Evolutionary conservation across 345 rosid genomes (phyloP), one percentile per base, ranked within the genome.

Genomic region (Ceriops zippeliana): DNA sequence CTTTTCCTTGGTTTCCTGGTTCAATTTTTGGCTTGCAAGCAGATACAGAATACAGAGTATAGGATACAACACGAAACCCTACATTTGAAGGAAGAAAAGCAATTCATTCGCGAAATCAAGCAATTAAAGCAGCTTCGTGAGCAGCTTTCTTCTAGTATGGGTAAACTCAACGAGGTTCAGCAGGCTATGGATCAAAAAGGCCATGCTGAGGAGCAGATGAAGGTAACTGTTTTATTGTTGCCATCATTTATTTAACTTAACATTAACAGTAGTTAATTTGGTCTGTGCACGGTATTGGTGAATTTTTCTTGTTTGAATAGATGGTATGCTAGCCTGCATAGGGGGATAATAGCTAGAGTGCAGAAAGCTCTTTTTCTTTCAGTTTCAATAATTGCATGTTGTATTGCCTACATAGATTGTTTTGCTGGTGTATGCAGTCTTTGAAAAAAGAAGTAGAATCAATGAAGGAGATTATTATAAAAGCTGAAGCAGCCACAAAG

Each of bases 71-170:
- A 90, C 68, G 90, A 84, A 79, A 90, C 91, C 56, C 60, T 92
- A 51, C 72, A 85, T 61, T 68, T 92, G 66, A 90, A 73, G 78
- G 96, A 90, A 82, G 97, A 92, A 79, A 92, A 89, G 75, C 83
- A 81, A 57, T 74, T 73, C 26, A 79, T 92, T 72, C 89, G 86
- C 63, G 96, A 89, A 37, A 87, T 92, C 58, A 85, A 89, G 70
- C 86, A 81, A 56, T 73, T 89, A 82, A 87, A 80, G 80, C 86
- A 79, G 70, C 69, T 47, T 46, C 96, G 88, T 32, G 89, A 83
- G 21, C 87, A 84, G 66, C 73, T 87, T 31, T 75, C 81, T 49
- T 80, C 85, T 68, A 80, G 60, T 62, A 81, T 86, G 81, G 89
- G 89, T 61, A 79, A 75, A 62, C 84, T 79, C 58, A 89, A 81